Evolutionary conservation across 176 grass and related monocot genomes (phyloP), one percentile per base, ranked within the genome.

Genomic region (Avena insularis): DNA sequence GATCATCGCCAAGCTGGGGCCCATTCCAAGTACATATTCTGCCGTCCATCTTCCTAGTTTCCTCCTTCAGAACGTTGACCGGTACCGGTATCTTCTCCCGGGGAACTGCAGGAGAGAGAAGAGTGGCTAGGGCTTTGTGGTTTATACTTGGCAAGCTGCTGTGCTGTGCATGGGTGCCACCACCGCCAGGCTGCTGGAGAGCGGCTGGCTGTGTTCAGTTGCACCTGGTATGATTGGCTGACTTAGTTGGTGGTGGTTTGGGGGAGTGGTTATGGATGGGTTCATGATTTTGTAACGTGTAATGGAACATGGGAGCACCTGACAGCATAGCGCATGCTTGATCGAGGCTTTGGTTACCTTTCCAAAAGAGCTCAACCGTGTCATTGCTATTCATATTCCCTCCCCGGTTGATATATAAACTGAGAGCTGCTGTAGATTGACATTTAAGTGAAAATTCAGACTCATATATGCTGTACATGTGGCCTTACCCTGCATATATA

Each of bases 21-120:
- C 89, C 0, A 97, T 99, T 70, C 97, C 92, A 2, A 96, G 91
- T 48, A 93, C 92, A 36, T 92, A 86, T 68, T 99, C 97, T 80
- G 97, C 89, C 11, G 85, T 99, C 72, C 87, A 94, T 90, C 91
- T 99, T 76, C 97, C 97, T 25, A 85, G 94, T 84, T 83, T 89
- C 83, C 49, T 99, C 14, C 90, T 99, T 54, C 84, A 91, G 85
- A 96, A 95, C 86, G 79, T 88, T 17, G 75, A 94, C 8, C 72
- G 73, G 75, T 94, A 88, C 76, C 92, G 82, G 65, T 97, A 95
- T 71, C 94, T 99, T 87, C 93, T 99, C 55, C 97, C 97, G 0
- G 97, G 97, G 12, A 79, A 99, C 83, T 99, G 97, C 85, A 97
- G 79, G 51, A 89, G 97, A 86, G 92, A 99, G 57, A 89, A 99